Conservation (phyloP, 768 basidiomycete species). For the Russula sp. region DNA sequence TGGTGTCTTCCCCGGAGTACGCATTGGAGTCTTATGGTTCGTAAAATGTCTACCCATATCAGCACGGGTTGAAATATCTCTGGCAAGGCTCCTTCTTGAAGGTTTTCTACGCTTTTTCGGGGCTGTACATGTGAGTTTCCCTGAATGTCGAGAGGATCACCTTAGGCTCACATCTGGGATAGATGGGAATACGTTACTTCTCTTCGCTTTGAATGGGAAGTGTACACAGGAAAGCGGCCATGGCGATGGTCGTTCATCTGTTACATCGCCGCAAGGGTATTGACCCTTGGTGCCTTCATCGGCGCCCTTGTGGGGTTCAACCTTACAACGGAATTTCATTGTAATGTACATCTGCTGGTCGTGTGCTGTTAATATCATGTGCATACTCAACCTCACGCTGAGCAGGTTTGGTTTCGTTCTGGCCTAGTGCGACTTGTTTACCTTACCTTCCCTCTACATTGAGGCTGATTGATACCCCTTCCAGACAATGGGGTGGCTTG, state of each 20-base stretch:
- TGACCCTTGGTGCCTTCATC: background rate
- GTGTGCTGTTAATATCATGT: too few relatives aligned
- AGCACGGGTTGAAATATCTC: background rate
- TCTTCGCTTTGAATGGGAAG: slow-evolving; percentile 2
- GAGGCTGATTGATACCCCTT: background rate
- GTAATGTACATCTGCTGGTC: slow-evolving; percentile 1
- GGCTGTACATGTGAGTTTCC: slow-evolving; percentile 7
- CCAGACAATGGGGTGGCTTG: background rate
- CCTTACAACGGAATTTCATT: background rate
- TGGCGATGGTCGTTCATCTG: slow-evolving; percentile 15
- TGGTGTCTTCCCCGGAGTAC: background rate
- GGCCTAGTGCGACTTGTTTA: background rate
- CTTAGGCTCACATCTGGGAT: background rate
- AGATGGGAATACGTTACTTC: slow-evolving; percentile 15
- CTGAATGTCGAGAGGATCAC: background rate
- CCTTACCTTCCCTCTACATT: too few relatives aligned
- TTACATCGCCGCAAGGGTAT: background rate
- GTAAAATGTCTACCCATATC: background rate
- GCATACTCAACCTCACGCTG: background rate
- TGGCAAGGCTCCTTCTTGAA: background rate
- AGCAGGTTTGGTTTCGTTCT: slow-evolving; percentile 8
- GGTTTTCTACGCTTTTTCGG: slow-evolving; percentile 2
- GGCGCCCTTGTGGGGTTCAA: background rate
- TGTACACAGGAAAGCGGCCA: slow-evolving; percentile 15
- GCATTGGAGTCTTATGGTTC: background rate